Evolutionary conservation across 768 basidiomycete species (phyloP).

Genomic region (Austroboletus eburneus): DNA sequence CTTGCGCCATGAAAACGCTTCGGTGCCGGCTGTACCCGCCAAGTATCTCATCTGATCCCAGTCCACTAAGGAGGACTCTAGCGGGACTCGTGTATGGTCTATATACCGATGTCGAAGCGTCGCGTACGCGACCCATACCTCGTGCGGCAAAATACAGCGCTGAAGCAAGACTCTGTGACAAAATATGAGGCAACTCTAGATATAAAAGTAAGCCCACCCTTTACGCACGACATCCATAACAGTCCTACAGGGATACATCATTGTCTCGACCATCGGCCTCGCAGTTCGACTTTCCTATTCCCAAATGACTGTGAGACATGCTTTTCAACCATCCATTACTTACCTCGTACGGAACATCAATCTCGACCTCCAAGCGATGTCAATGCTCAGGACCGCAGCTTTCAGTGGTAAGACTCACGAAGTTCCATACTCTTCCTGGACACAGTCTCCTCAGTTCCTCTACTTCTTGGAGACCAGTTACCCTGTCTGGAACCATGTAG

Average conservation of each 20-base stretch:
- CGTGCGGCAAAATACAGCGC: slow-evolving; percentile 93
- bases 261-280: slow-evolving; percentile 51
- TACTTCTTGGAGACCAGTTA: slow-evolving; percentile 73
- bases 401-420: slow-evolving; percentile 46
- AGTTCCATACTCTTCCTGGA: slow-evolving; percentile 83
- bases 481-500: slow-evolving; percentile 87
- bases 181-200: slow-evolving; percentile 3
- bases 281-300: slow-evolving; percentile 63
- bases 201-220: background rate
- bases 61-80: slow-evolving; percentile 80
- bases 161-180: slow-evolving; percentile 74
- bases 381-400: background rate
- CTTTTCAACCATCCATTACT: slow-evolving; percentile 6
- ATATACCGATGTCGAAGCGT: slow-evolving; percentile 28
- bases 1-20: slow-evolving; percentile 58
- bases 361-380: slow-evolving; percentile 57
- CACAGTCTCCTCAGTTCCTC: slow-evolving; percentile 75
- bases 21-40: slow-evolving; percentile 93
- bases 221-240: slow-evolving; percentile 85
- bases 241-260: slow-evolving; percentile 77
- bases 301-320: slow-evolving; percentile 5
- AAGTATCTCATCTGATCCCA: slow-evolving; percentile 93
- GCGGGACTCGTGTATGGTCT: slow-evolving; percentile 67
- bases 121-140: slow-evolving; percentile 60
- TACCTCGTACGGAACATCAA: slow-evolving; percentile 81